Base-by-base conservation (phyloP, 495 filamentous ascomycete genomes). In the Daldinia decipiens region DNA sequence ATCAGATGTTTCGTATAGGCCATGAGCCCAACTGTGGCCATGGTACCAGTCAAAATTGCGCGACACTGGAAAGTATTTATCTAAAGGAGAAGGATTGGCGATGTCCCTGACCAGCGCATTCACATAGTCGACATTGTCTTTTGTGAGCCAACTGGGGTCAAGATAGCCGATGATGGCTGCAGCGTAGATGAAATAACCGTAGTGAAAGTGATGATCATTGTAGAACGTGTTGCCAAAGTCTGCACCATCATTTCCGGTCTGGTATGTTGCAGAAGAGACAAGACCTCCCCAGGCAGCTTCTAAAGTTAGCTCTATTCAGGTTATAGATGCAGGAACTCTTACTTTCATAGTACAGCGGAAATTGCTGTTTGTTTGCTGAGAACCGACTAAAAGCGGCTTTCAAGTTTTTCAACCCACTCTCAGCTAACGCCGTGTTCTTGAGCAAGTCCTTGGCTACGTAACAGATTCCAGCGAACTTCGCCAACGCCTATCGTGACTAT, bases 121-220 rank as follows among this genome's bases (percentile, higher is more conserved):
- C 66, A 98, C 88, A 82, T 88, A 98, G 43, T 87, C 88, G 72
- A 88, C 87, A 80, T 97, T 96, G 17, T 80, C 76, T 26, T 59
- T 43, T 15, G 78, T 60, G 19, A 95, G 79, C 95, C 95, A 99
- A 27, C 70, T 75, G 0, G 90, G 87, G 59, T 98, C 94, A 1
- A 97, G 85, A 59, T 90, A 83, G 8, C 87, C 94, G 56, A 98
- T 93, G 51, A 95, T 87, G 8, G 95, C 91, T 8, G 93, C 95
- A 1, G 93, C 86, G 65, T 92, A 93, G 76, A 99, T 90, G 80
- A 96, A 97, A 78, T 99, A 98, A 36, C 90, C 88, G 67, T 85
- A 87, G 75, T 97, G 96, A 81, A 99, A 99, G 78, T 99, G 96
- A 74, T 98, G 96, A 74, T 99, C 95, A 74, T 97, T 97, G 83